Conservation (phyloP, 805 yeast species). For the Pichia deserticola region DNA sequence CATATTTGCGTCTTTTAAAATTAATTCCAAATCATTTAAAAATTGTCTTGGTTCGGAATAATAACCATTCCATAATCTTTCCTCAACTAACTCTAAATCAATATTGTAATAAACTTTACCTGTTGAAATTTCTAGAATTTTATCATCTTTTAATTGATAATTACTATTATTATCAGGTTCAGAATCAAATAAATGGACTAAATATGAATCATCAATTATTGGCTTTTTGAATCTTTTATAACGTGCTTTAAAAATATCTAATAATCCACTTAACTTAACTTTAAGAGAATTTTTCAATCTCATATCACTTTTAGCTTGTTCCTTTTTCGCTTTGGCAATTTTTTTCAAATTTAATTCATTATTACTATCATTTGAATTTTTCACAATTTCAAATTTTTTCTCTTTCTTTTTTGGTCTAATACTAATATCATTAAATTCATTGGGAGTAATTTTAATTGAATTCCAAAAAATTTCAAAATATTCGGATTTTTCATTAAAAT, state of each 20-base stretch:
- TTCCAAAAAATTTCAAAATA: constrained; percentile 50
- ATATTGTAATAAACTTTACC: constrained; percentile 74
- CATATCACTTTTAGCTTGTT: constrained; percentile 47
- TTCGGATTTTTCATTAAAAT: constrained; percentile 36
- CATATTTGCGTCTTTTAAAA: constrained; percentile 67
- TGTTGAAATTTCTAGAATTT: constrained; percentile 74
- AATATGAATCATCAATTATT: constrained; percentile 65
- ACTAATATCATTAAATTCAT: constrained; percentile 57
- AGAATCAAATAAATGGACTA: constrained; percentile 75
- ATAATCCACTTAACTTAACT: constrained; percentile 74
- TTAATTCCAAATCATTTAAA: constrained; percentile 75
- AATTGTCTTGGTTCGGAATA: constrained; percentile 91
- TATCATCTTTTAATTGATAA: constrained; percentile 53
- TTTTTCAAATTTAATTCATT: constrained; percentile 16
- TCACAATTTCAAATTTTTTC: constrained; percentile 30
- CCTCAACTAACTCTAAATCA: constrained; percentile 92
- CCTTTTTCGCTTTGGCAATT: constrained; percentile 43
- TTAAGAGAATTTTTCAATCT: constrained; percentile 78
- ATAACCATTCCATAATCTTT: constrained; percentile 93
- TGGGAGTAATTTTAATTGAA: constrained; percentile 61
- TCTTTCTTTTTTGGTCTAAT: constrained; percentile 47
- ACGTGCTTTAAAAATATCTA: constrained; percentile 82
- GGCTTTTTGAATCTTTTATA: constrained; percentile 91
- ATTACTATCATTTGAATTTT: not conserved
- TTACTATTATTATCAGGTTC: constrained; percentile 28